phyloP scores from a whole-genome alignment of 345 rosid species.

The Gossypium rotundifolium region DNA sequence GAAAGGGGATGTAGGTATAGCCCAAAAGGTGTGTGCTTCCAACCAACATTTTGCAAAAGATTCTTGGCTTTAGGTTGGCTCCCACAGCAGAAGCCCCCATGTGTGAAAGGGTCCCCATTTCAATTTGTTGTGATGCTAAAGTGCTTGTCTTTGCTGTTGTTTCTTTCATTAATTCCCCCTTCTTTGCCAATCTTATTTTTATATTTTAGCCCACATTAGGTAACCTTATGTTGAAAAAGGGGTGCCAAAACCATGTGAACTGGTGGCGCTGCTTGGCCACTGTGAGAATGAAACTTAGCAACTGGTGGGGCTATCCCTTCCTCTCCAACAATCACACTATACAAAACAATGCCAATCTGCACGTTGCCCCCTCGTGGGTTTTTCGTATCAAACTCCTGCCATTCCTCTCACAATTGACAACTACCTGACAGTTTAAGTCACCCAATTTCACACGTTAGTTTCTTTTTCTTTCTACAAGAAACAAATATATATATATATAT shows the following conservation, averaged over 20 bases:
- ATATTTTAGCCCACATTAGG: constrained; percentile 25
- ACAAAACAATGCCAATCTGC: constrained; percentile 27
- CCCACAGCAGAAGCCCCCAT: constrained; percentile 60
- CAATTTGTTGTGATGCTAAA: constrained; percentile 38
- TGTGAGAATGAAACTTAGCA: constrained; percentile 17
- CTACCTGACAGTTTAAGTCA: constrained; percentile 24
- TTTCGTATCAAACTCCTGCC: constrained; percentile 27
- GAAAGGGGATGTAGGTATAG: background rate
- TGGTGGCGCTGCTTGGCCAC: constrained; percentile 30
- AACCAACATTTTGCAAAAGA: constrained; percentile 50
- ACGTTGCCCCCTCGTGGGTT: constrained; percentile 52
- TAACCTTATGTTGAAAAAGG: constrained; percentile 22
- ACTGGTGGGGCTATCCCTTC: constrained; percentile 23
- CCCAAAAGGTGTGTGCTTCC: constrained; percentile 37
- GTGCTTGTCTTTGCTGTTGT: constrained; percentile 65
- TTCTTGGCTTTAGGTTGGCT: constrained; percentile 47
- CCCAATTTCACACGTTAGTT: background rate
- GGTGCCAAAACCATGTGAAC: constrained; percentile 38
- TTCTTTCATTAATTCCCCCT: constrained; percentile 25
- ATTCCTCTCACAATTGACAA: constrained; percentile 33
- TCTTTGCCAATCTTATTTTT: background rate
- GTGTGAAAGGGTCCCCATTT: constrained; percentile 78
- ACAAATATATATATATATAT: background rate
- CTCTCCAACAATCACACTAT: constrained; percentile 21
- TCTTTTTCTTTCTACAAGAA: background rate